Base-by-base conservation (phyloP, 805 yeast species). In the Cephaloascus albidus region DNA sequence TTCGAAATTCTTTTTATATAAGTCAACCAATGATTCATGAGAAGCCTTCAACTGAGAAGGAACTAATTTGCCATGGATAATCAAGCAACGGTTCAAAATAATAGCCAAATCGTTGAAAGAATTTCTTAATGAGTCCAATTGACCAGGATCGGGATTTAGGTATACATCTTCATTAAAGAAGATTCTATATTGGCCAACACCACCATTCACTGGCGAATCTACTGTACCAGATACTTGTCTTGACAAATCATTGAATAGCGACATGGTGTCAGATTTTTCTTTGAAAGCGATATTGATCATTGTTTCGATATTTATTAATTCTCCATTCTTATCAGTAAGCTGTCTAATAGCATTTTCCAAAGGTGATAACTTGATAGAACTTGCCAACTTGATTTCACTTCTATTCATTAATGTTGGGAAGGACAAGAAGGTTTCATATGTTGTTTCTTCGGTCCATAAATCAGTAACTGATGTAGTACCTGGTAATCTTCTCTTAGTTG, bases 181-280 rank as follows among this genome's bases (percentile, higher is more conserved):
- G 2, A 73, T 73, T 40, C 89, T 70, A 59, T 84, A 87, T 53
- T 83, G 87, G 2, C 86, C 85, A 45, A 87, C 85, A 42, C 96
- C 96, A 28, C 96, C 96, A 54, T 87, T 87, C 4, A 87, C 90
- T 3, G 96, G 96, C 0, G 96, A 78, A 54, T 86, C 95, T 40
- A 88, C 89, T 0, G 96, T 85, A 34, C 96, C 96, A 3, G 86
- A 74, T 40, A 81, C 62, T 50, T 76, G 77, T 57, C 90, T 68
- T 4, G 89, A 78, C 43, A 84, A 60, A 52, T 78, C 86, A 46
- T 72, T 71, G 54, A 80, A 79, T 20, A 73, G 55, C 0, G 78
- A 59, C 2, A 65, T 52, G 37, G 58, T 63, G 37, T 70, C 75
- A 1, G 68, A 65, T 49, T 71, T 73, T 20, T 76, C 78, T 46